phyloP scores from a whole-genome alignment of 192 early-diverging fungal genomes.

The Umbelopsis sp. region DNA sequence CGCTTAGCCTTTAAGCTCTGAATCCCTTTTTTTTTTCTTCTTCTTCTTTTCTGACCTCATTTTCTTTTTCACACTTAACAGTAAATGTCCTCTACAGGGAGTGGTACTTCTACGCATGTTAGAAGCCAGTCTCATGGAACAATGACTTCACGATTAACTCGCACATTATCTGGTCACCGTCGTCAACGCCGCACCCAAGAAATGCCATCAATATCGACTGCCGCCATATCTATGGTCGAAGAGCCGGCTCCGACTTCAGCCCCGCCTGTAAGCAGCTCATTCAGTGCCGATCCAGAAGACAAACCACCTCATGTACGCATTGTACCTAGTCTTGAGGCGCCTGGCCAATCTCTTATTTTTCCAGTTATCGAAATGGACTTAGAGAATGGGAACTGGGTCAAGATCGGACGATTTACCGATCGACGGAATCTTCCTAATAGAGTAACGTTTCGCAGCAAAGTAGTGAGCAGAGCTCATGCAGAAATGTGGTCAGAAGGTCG shows the following conservation, averaged over 20 bases:
- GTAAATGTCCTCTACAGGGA: slow-evolving; percentile 7
- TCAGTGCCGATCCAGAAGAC: neutral
- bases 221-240: neutral
- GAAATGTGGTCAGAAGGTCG: slow-evolving; percentile 81
- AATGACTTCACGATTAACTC: slow-evolving; percentile 13
- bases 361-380: slow-evolving; percentile 62
- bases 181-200: slow-evolving; percentile 5
- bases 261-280: neutral
- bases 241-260: slow-evolving; percentile 5
- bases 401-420: slow-evolving; percentile 63
- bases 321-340: slow-evolving; percentile 44
- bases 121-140: slow-evolving; percentile 10
- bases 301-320: slow-evolving; percentile 54
- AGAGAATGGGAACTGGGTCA: slow-evolving; percentile 46
- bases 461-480: slow-evolving; percentile 80
- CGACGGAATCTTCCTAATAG: slow-evolving; percentile 56
- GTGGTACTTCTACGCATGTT: neutral
- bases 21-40: neutral
- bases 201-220: slow-evolving; percentile 8
- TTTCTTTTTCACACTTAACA: neutral
- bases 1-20: neutral
- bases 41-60: neutral
- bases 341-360: slow-evolving; percentile 57
- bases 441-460: slow-evolving; percentile 76
- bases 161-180: slow-evolving; percentile 12